Base-by-base conservation (phyloP, 1,284 basidiomycete species). In the Trametes pubescens region DNA sequence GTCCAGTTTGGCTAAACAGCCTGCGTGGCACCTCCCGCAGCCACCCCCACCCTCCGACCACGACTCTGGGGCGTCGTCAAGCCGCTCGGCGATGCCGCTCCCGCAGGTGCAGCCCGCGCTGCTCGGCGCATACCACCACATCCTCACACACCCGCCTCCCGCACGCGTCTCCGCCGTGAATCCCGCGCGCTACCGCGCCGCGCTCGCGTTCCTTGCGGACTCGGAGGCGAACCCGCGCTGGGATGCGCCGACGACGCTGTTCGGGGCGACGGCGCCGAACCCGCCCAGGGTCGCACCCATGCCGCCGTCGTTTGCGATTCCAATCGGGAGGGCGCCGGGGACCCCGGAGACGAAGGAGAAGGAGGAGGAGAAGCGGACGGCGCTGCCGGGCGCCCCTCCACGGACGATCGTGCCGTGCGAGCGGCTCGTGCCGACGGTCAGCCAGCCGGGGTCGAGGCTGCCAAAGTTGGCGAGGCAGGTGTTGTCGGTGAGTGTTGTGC, bases 41-140 rank as follows among this genome's bases (percentile, higher is more conserved):
- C 71, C 78, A n/a, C 72, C 75, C 0, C 65, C 72, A 4, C 68
- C 52, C 58, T 67, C 51, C 58, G 75, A 40, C 13, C 13, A n/a
- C 11, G 38, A 38, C 5, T 34, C 29, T 4, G 29, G 29, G 4
- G 29, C 29, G 29, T 32, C 35, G 18, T 43, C 62, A 13, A 72
- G 63, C 22, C 11, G 48, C 16, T 59, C 64, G 59, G 66, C 16
- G 29, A 67, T 21, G 75, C 75, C 6, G 72, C 79, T 32, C 71
- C 80, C 49, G 53, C 65, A 83, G 62, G 82, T 83, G 11, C 88
- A 90, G 69, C 87, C 82, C 0, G 79, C 88, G 0, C 81, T 92
- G n/a, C 73, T 89, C 46, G 78, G 80, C 7, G 90, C 90, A 3
- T 91, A 90, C 70, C 90, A 91, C 66, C 86, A 92, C 68, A 86